Conservation (phyloP, 495 filamentous ascomycete genomes). For the Rhypophila decipiens region DNA sequence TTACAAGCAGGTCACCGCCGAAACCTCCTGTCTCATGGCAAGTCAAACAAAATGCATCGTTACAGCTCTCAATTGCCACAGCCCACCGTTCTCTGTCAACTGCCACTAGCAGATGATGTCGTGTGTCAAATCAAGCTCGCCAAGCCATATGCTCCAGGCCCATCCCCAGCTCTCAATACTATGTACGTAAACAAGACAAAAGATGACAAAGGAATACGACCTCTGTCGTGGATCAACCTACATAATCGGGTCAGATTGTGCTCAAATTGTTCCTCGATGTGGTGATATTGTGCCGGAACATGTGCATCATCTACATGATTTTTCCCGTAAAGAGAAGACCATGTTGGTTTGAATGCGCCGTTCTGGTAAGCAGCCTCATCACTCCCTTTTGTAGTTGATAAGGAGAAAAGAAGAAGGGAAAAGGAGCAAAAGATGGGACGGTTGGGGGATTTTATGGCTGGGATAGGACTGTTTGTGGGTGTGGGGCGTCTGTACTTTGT, state of each 20-base stretch:
- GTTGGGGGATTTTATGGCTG: background rate
- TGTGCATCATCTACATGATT: slow-evolving; percentile 38
- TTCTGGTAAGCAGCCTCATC: slow-evolving; percentile 46
- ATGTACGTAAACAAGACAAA: background rate
- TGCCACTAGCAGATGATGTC: too few species aligned
- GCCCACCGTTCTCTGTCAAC: too few species aligned
- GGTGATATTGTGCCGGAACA: slow-evolving; percentile 54
- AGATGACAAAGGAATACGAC: slow-evolving; percentile 8
- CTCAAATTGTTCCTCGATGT: slow-evolving; percentile 49
- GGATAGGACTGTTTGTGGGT: too few species aligned
- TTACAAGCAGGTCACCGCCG: too few species aligned
- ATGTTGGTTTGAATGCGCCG: slow-evolving; percentile 24
- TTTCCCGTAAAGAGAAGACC: slow-evolving; percentile 20
- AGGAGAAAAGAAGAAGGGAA: slow-evolving; percentile 27
- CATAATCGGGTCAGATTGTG: slow-evolving; percentile 44
- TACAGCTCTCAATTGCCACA: too few species aligned
- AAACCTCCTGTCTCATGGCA: too few species aligned
- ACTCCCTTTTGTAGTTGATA: slow-evolving; percentile 52
- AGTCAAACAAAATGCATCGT: too few species aligned
- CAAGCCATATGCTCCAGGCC: too few species aligned
- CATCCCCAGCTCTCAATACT: too few species aligned
- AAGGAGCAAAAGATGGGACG: slow-evolving; percentile 7
- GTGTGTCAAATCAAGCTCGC: too few species aligned
- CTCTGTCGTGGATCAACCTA: slow-evolving; percentile 27
- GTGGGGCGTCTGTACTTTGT: too few species aligned